Evolutionary conservation across 1,284 basidiomycete species (phyloP).

Genomic region (Sporisorium sorghi): DNA sequence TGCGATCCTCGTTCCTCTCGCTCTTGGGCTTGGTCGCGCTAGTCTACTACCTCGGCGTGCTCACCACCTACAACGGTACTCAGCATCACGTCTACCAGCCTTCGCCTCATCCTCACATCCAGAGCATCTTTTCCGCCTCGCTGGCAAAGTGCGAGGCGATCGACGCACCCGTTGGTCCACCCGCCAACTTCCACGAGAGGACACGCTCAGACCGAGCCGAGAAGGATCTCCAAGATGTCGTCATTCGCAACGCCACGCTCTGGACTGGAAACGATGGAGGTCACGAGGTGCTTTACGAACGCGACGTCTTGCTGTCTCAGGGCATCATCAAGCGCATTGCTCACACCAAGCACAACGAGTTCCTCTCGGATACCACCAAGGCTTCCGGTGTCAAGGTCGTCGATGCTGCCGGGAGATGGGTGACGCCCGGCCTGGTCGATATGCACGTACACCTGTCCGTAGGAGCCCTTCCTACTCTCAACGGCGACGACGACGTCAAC

Average conservation of each 20-base stretch:
- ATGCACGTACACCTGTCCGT: conserved; percentile 82
- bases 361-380: not conserved
- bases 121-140: conserved; percentile 29
- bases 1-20: conserved; percentile 29
- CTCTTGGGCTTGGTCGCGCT: conserved; percentile 28
- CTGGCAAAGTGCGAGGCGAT: conserved; percentile 45
- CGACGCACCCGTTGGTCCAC: conserved; percentile 69
- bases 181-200: conserved; percentile 74
- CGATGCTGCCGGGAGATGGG: conserved; percentile 57
- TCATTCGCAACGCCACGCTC: conserved; percentile 82
- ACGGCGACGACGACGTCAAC: conserved; percentile 74
- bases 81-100: conserved; percentile 44
- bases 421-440: conserved; percentile 75
- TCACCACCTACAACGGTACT: conserved; percentile 16
- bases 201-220: conserved; percentile 79
- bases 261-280: conserved; percentile 81
- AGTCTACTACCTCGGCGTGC: conserved; percentile 31
- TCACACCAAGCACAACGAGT: conserved; percentile 9
- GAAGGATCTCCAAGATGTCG: conserved; percentile 73
- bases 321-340: conserved; percentile 71
- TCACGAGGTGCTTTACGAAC: conserved; percentile 75
- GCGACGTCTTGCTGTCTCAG: conserved; percentile 70
- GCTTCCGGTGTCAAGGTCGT: conserved; percentile 18
- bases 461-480: conserved; percentile 32
- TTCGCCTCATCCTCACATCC: conserved; percentile 36